Percentiles rank a stretch among this genome's conserved stretches.
Conservation (phyloP, 2,329 filamentous ascomycete species). For the Chrysoporthe puriensis region DNA sequence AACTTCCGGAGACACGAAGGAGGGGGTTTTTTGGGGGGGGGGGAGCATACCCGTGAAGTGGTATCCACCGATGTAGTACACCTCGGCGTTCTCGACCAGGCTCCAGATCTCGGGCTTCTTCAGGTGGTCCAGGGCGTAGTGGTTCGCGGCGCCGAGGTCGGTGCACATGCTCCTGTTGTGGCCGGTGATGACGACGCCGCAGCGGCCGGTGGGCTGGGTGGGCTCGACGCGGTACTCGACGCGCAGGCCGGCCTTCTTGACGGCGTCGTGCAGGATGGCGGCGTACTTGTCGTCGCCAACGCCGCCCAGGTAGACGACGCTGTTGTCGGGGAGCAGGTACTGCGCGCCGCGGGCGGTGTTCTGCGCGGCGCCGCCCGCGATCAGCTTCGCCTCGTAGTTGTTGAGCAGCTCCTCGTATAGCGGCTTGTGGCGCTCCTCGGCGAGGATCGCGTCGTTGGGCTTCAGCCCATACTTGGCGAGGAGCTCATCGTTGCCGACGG, state of each 20-base stretch:
- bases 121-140: slow-evolving; percentile 93
- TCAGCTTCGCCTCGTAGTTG: slow-evolving; percentile 90
- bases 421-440: slow-evolving; percentile 84
- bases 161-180: slow-evolving; percentile 95
- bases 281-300: slow-evolving; percentile 96
- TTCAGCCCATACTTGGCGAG: slow-evolving; percentile 94
- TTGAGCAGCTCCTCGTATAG: slow-evolving; percentile 93
- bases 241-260: slow-evolving; percentile 83
- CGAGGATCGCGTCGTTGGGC: slow-evolving; percentile 96
- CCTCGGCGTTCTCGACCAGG: slow-evolving; percentile 83
- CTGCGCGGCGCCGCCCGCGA: slow-evolving; percentile 94
- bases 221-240: slow-evolving; percentile 95
- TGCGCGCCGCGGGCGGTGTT: slow-evolving; percentile 96
- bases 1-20: background rate
- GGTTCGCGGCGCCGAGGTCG: slow-evolving; percentile 93
- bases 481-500: slow-evolving; percentile 76
- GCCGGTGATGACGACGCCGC: slow-evolving; percentile 94
- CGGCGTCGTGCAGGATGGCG: slow-evolving; percentile 82
- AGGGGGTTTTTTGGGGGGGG: background rate
- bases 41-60: slow-evolving; percentile 73
- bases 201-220: slow-evolving; percentile 83
- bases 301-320: slow-evolving; percentile 90
- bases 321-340: slow-evolving; percentile 90
- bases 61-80: slow-evolving; percentile 94
- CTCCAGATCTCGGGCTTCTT: slow-evolving; percentile 91